A percentile compares a stretch with the other conserved stretches of the same genome.
Conservation (phyloP, 2,329 filamentous ascomycete genomes). For the Pseudogymnoascus sp. region DNA sequence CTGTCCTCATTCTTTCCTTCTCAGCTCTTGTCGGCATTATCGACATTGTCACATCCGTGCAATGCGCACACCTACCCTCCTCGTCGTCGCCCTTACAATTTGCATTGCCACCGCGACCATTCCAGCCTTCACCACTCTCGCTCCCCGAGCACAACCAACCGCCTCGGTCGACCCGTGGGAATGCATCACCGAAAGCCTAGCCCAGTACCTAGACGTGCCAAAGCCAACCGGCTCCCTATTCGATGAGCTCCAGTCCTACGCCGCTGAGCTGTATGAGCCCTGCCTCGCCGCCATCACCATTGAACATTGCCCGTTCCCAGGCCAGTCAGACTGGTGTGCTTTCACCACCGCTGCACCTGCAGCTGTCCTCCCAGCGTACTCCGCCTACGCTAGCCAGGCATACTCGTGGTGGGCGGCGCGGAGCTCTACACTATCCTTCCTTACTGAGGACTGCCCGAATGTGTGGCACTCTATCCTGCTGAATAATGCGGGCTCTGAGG, state of each 20-base stretch:
- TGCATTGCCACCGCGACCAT: background rate
- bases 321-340: background rate
- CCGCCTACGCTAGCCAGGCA: background rate
- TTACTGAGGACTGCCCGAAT: background rate
- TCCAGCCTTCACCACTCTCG: background rate
- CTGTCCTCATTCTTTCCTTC: too few species aligned
- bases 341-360: background rate
- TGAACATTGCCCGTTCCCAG: too few species aligned
- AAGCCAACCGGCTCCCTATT: background rate
- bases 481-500: background rate
- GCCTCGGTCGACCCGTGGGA: background rate
- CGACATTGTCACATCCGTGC: background rate
- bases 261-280: background rate
- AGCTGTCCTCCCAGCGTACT: background rate
- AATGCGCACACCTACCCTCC: background rate
- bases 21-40: too few species aligned
- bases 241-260: background rate
- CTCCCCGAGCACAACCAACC: background rate
- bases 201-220: background rate
- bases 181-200: background rate
- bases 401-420: background rate
- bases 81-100: background rate
- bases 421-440: background rate
- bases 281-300: background rate
- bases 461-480: background rate